These are phyloP conservation scores for Smittium mucronatum DNA, from an alignment of 371 early-diverging fungal species.

Conservation along the genomic window DNA sequence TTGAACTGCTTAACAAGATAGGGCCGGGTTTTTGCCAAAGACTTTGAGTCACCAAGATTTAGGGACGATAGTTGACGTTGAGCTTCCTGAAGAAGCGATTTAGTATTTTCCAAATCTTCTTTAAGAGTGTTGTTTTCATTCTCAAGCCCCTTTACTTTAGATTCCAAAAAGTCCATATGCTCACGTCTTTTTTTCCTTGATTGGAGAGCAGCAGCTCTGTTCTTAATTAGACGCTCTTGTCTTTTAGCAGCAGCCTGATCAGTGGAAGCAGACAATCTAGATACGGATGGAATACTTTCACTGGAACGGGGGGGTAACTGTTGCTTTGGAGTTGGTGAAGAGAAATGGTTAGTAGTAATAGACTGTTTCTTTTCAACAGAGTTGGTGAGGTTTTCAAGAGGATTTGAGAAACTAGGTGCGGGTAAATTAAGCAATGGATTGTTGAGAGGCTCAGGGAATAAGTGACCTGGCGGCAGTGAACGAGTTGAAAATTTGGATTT, in stretches of 20 bases:
- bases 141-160: conserved; percentile 43
- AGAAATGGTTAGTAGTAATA: too few species aligned
- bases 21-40: neutral
- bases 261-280: conserved; percentile 5
- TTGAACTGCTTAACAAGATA: conserved; percentile 12
- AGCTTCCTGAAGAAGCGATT: conserved; percentile 20
- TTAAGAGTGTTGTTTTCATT: conserved; percentile 46
- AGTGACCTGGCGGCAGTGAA: too few species aligned
- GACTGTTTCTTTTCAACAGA: too few species aligned
- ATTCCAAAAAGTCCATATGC: conserved; percentile 61
- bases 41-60: neutral
- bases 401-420: too few species aligned
- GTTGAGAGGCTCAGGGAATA: too few species aligned
- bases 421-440: too few species aligned
- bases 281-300: too few species aligned
- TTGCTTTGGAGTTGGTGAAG: too few species aligned
- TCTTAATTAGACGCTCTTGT: conserved; percentile 78
- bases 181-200: conserved; percentile 82
- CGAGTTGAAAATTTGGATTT: too few species aligned
- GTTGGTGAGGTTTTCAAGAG: too few species aligned
- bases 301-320: too few species aligned
- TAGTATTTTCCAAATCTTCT: conserved; percentile 43
- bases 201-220: conserved; percentile 76
- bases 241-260: conserved; percentile 39
- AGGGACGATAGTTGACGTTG: conserved; percentile 1